phyloP scores from a whole-genome alignment of 1,284 basidiomycete species.

The Trichosporon faecale region DNA sequence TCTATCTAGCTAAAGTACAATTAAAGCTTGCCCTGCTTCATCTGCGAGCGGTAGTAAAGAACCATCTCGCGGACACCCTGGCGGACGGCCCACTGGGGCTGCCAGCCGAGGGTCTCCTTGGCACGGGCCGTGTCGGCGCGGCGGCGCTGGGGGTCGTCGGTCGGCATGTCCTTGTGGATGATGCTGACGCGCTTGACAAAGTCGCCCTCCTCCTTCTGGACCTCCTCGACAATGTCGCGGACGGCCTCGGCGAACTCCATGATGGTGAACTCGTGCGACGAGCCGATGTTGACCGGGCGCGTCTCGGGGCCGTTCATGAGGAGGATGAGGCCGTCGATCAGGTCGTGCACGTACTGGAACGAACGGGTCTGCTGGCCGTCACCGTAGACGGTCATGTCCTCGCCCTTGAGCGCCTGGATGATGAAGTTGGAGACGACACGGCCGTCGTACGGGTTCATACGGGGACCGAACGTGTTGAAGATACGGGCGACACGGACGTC shows the following conservation, averaged over 20 bases:
- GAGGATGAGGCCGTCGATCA: conserved; percentile 66
- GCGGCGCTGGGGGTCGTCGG: conserved; percentile 91
- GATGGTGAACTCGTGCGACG: conserved; percentile 90
- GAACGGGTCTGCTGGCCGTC: conserved; percentile 94
- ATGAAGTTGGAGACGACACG: conserved; percentile 98
- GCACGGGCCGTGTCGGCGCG: conserved; percentile 89
- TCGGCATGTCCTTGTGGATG: conserved; percentile 78
- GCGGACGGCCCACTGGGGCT: conserved; percentile 68
- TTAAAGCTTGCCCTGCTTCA: conserved; percentile 23
- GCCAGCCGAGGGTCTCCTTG: conserved; percentile 79
- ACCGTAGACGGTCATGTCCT: conserved; percentile 95
- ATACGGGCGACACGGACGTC: conserved; percentile 94
- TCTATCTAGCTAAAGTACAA: neutral
- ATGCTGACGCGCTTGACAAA: conserved; percentile 64
- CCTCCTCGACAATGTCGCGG: conserved; percentile 80
- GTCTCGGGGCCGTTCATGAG: conserved; percentile 89
- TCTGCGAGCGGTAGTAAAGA: conserved; percentile 26
- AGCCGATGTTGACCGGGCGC: conserved; percentile 93
- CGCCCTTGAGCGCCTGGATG: conserved; percentile 88
- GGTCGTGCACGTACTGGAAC: conserved; percentile 75
- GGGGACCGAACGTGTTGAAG: conserved; percentile 65
- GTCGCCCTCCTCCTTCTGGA: conserved; percentile 75
- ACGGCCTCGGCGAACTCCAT: conserved; percentile 82
- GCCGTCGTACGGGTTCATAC: conserved; percentile 91
- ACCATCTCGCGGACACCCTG: conserved; percentile 41